Conservation (phyloP, 2,329 filamentous ascomycete species). For the Claviceps purpurea region DNA sequence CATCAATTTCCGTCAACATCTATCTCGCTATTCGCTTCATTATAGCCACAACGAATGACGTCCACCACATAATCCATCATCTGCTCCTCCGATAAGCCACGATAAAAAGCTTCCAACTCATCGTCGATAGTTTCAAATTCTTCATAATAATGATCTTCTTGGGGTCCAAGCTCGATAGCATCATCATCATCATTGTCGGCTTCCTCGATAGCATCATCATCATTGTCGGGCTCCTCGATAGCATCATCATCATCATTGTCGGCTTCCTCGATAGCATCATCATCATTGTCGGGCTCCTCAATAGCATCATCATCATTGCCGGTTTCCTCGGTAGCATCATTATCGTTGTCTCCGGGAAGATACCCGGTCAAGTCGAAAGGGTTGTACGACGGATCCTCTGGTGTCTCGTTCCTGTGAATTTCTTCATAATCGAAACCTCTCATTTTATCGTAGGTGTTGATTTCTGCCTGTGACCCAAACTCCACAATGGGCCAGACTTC, state of each 20-base stretch:
- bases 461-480: slow-evolving; percentile 12
- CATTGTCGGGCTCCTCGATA: slow-evolving; percentile 26
- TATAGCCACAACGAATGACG: too few species aligned
- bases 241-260: slow-evolving; percentile 22
- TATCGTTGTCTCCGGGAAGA: not conserved
- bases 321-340: slow-evolving; percentile 4
- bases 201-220: not conserved
- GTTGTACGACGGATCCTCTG: not conserved
- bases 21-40: slow-evolving; percentile 7
- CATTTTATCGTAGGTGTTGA: slow-evolving; percentile 10
- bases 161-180: too few species aligned
- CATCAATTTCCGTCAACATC: not conserved
- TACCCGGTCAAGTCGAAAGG: not conserved
- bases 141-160: too few species aligned
- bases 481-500: slow-evolving; percentile 18
- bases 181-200: slow-evolving; percentile 14
- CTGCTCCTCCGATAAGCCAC: too few species aligned
- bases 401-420: slow-evolving; percentile 4
- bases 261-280: slow-evolving; percentile 4
- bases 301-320: slow-evolving; percentile 23
- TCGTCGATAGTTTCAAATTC: too few species aligned
- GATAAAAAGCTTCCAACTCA: too few species aligned
- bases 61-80: too few species aligned
- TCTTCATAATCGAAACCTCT: slow-evolving; percentile 1
- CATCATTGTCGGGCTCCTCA: slow-evolving; percentile 24